These are phyloP conservation scores for Syzygium aromaticum DNA, from an alignment of 345 rosid species.

Conservation along the genomic window DNA sequence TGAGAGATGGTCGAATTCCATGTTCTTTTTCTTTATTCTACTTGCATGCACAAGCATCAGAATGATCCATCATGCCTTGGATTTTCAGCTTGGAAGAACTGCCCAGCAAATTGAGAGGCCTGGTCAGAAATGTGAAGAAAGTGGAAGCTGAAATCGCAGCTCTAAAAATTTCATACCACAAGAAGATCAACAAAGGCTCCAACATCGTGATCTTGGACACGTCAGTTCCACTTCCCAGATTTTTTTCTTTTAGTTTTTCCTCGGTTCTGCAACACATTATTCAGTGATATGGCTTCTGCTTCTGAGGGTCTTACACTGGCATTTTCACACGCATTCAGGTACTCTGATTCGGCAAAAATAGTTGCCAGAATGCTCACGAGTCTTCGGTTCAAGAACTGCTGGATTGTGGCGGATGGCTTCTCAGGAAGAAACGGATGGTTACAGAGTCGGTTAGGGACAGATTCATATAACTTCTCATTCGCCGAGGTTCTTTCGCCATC, in stretches of 20 bases:
- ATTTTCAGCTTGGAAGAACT: slow-evolving; percentile 69
- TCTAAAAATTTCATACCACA: slow-evolving; percentile 78
- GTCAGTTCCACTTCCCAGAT: slow-evolving; percentile 25
- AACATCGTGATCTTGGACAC: slow-evolving; percentile 80
- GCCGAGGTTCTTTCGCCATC: slow-evolving; percentile 69
- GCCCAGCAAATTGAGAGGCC: slow-evolving; percentile 67
- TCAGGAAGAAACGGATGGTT: slow-evolving; percentile 88
- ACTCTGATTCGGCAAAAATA: slow-evolving; percentile 67
- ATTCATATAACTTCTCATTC: slow-evolving; percentile 61
- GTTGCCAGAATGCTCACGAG: slow-evolving; percentile 63
- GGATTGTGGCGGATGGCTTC: slow-evolving; percentile 69
- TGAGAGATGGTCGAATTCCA: not conserved
- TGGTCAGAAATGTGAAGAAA: slow-evolving; percentile 57
- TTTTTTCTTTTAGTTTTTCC: not conserved
- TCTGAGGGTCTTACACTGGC: not conserved
- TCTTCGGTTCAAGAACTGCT: slow-evolving; percentile 78
- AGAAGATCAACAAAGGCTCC: slow-evolving; percentile 78
- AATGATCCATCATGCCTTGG: not conserved
- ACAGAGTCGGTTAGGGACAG: slow-evolving; percentile 79
- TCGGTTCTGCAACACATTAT: not conserved
- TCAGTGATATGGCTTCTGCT: not conserved
- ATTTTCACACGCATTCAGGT: slow-evolving; percentile 21
- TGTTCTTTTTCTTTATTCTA: slow-evolving; percentile 13
- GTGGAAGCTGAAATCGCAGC: slow-evolving; percentile 94
- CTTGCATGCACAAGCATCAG: slow-evolving; percentile 19